A percentile compares a stretch with the other conserved stretches of the same genome.
These are phyloP conservation scores for Trichoderma cornu-damae DNA, from an alignment of 2,329 filamentous ascomycete species.

Conservation along the genomic window DNA sequence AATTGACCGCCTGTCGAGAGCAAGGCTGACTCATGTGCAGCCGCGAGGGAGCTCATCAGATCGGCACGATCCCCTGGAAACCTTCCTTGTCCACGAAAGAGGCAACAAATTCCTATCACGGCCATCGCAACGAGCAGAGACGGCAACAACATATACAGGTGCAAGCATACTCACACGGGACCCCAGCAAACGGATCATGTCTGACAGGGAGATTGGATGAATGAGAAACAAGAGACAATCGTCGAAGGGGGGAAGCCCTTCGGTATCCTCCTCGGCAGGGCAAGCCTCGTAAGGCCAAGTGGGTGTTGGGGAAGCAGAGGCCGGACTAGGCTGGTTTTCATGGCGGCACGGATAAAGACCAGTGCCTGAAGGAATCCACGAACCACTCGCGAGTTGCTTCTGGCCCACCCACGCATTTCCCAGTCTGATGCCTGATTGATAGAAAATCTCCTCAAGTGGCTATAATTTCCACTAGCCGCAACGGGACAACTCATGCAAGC, in stretches of 20 bases:
- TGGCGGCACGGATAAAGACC: constrained; percentile 6
- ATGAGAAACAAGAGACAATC: background rate
- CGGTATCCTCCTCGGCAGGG: background rate
- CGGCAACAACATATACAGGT: background rate
- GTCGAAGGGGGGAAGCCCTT: background rate
- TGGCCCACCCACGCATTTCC: background rate
- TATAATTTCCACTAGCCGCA: background rate
- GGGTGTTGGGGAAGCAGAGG: background rate
- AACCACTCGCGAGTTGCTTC: background rate
- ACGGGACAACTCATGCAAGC: background rate
- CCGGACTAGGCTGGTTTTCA: background rate
- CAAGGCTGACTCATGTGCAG: constrained; percentile 9
- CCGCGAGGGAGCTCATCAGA: background rate
- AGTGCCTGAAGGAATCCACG: constrained; percentile 8
- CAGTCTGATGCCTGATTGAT: constrained; percentile 5
- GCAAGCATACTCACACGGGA: background rate
- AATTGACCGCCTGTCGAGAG: constrained; percentile 8
- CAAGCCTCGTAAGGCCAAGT: constrained; percentile 4
- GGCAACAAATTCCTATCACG: background rate
- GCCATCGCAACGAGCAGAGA: background rate
- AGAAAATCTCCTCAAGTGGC: constrained; percentile 1
- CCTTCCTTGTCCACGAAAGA: background rate
- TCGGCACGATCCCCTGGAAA: background rate
- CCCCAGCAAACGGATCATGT: background rate
- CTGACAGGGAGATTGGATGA: background rate